phyloP scores from a whole-genome alignment of 352 stramenopile species.

The Phytopythium kandeliae region DNA sequence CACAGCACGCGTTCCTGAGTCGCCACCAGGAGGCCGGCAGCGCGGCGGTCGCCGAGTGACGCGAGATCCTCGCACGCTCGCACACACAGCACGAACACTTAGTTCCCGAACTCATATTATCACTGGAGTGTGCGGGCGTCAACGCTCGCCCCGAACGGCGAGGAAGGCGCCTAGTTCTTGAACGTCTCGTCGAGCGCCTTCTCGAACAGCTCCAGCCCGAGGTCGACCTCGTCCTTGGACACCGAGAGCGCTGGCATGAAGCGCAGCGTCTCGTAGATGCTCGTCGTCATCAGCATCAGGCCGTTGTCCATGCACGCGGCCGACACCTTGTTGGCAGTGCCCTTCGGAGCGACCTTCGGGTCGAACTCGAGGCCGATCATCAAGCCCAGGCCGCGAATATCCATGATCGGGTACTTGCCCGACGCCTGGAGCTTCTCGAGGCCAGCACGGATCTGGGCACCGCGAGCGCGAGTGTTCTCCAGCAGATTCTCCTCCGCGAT shows the following conservation, averaged over 20 bases:
- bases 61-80: background rate
- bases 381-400: slow-evolving; percentile 89
- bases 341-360: slow-evolving; percentile 31
- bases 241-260: slow-evolving; percentile 92
- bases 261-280: slow-evolving; percentile 89
- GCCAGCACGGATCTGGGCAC: slow-evolving; percentile 56
- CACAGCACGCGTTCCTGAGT: slow-evolving; percentile 60
- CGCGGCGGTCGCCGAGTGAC: background rate
- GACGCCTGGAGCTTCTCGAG: slow-evolving; percentile 74
- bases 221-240: slow-evolving; percentile 58
- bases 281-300: slow-evolving; percentile 90
- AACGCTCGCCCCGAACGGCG: background rate
- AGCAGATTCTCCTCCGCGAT: slow-evolving; percentile 89
- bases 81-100: background rate
- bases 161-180: slow-evolving; percentile 12
- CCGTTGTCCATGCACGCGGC: slow-evolving; percentile 80
- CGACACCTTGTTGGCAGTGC: slow-evolving; percentile 69
- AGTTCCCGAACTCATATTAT: background rate
- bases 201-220: slow-evolving; percentile 56
- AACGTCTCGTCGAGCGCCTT: slow-evolving; percentile 48
- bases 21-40: slow-evolving; percentile 3
- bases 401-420: slow-evolving; percentile 68
- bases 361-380: slow-evolving; percentile 94
- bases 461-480: slow-evolving; percentile 71
- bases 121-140: background rate